These are phyloP conservation scores for Claviceps monticola DNA, from an alignment of 2,329 filamentous ascomycete species.

Conservation along the genomic window DNA sequence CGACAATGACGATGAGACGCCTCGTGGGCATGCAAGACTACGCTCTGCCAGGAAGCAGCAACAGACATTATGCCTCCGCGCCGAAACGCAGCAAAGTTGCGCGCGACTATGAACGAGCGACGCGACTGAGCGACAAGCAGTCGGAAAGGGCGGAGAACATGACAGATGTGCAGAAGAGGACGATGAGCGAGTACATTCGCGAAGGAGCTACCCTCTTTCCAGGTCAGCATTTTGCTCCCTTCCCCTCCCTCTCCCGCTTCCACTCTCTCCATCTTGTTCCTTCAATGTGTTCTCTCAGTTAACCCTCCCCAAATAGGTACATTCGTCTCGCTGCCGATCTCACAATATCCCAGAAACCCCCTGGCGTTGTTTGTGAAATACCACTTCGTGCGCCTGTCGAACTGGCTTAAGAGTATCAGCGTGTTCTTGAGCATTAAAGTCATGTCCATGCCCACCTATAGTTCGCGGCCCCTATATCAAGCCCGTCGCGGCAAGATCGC, in stretches of 20 bases:
- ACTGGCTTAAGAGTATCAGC: conserved; percentile 21
- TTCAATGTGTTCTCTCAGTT: neutral
- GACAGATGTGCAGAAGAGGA: conserved; percentile 17
- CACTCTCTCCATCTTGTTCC: neutral
- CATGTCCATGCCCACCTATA: conserved; percentile 30
- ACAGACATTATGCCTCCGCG: conserved; percentile 13
- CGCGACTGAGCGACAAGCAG: conserved; percentile 11
- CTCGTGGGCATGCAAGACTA: conserved; percentile 7
- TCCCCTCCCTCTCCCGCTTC: neutral
- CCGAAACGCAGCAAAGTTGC: conserved; percentile 13
- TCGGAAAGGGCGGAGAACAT: conserved; percentile 17
- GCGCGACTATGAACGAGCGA: conserved; percentile 16
- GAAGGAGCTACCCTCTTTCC: conserved; percentile 21
- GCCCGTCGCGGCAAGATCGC: conserved; percentile 27
- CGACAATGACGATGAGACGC: neutral
- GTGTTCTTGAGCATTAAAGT: conserved; percentile 26
- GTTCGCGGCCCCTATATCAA: conserved; percentile 29
- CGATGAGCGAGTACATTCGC: conserved; percentile 20
- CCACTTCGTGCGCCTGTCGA: conserved; percentile 22
- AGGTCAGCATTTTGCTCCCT: conserved; percentile 10
- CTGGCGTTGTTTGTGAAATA: conserved; percentile 20
- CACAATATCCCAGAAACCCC: conserved; percentile 18
- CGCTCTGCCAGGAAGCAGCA: neutral
- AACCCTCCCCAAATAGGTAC: conserved; percentile 22
- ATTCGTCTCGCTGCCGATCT: conserved; percentile 30